phyloP scores from a whole-genome alignment of 345 rosid genomes.

The Rhizophora apiculata region DNA sequence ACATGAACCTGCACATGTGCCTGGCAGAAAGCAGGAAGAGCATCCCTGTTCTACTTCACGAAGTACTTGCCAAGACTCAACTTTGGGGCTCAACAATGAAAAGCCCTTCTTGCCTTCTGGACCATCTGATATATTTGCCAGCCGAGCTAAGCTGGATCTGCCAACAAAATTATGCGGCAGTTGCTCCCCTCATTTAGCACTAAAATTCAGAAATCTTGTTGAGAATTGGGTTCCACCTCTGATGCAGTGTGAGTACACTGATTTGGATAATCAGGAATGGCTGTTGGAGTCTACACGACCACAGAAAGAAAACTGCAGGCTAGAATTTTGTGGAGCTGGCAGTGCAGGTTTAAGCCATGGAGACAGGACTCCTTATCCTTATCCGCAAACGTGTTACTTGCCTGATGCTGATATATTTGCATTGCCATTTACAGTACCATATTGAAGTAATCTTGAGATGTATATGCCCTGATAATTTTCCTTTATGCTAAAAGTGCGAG shows the following conservation, averaged over 20 bases:
- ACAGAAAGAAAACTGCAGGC: slow-evolving; percentile 10
- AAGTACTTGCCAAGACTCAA: slow-evolving; percentile 12
- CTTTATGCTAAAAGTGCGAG: too few species aligned
- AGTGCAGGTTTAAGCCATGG: not conserved
- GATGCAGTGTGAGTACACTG: slow-evolving; percentile 35
- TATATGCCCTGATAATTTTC: not conserved
- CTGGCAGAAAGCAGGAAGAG: slow-evolving; percentile 28
- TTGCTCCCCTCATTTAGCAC: slow-evolving; percentile 36
- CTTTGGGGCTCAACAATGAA: slow-evolving; percentile 15
- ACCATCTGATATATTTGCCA: slow-evolving; percentile 5
- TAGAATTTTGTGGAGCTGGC: slow-evolving; percentile 17
- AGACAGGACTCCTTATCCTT: slow-evolving; percentile 16
- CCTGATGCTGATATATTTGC: slow-evolving; percentile 45
- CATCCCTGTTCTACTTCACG: slow-evolving; percentile 27
- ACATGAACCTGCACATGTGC: slow-evolving; percentile 20
- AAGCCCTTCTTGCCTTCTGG: slow-evolving; percentile 11
- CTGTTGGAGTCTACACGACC: slow-evolving; percentile 14
- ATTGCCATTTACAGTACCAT: slow-evolving; percentile 50
- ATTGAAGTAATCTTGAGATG: slow-evolving; percentile 17
- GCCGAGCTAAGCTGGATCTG: slow-evolving; percentile 2
- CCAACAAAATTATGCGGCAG: slow-evolving; percentile 27
- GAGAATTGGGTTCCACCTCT: slow-evolving; percentile 45
- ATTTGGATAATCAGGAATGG: slow-evolving; percentile 48
- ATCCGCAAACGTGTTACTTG: slow-evolving; percentile 34
- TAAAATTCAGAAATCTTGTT: slow-evolving; percentile 33